Conservation (phyloP, 2,329 filamentous ascomycete species). For the Colletotrichum limetticola region DNA sequence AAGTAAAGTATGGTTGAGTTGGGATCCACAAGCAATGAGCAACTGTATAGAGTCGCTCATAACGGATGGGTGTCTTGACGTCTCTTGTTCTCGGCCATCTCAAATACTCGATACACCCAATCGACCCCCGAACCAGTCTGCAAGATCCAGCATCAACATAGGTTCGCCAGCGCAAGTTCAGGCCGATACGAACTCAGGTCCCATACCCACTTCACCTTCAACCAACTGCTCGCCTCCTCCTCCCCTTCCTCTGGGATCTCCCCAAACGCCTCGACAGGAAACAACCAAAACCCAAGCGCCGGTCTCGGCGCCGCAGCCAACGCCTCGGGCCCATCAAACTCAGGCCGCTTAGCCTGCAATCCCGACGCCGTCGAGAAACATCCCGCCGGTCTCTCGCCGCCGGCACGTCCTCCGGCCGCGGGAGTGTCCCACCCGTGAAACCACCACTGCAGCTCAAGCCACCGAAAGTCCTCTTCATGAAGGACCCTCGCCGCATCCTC, state of each 20-base stretch:
- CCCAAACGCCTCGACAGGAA: slow-evolving; percentile 6
- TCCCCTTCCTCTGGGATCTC: neutral
- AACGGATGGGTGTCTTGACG: neutral
- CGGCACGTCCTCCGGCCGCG: neutral
- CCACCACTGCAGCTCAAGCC: slow-evolving; percentile 26
- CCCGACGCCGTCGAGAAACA: slow-evolving; percentile 15
- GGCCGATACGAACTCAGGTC: slow-evolving; percentile 9
- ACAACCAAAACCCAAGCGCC: slow-evolving; percentile 31
- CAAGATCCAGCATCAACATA: neutral
- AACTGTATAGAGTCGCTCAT: neutral
- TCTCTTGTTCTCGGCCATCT: neutral
- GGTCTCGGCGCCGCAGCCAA: slow-evolving; percentile 22
- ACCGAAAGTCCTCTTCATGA: slow-evolving; percentile 27
- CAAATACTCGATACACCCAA: neutral
- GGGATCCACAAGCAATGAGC: too few species aligned
- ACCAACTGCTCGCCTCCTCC: neutral
- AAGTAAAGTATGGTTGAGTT: too few species aligned
- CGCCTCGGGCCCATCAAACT: slow-evolving; percentile 10
- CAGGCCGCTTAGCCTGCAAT: neutral
- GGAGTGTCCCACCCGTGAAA: slow-evolving; percentile 23
- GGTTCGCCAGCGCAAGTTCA: slow-evolving; percentile 16
- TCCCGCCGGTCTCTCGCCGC: slow-evolving; percentile 7
- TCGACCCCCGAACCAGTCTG: neutral
- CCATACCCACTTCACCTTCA: neutral
- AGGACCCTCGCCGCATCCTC: slow-evolving; percentile 1